These are phyloP conservation scores for Nasturtium officinale DNA, from an alignment of 345 rosid genomes.

Conservation along the genomic window DNA sequence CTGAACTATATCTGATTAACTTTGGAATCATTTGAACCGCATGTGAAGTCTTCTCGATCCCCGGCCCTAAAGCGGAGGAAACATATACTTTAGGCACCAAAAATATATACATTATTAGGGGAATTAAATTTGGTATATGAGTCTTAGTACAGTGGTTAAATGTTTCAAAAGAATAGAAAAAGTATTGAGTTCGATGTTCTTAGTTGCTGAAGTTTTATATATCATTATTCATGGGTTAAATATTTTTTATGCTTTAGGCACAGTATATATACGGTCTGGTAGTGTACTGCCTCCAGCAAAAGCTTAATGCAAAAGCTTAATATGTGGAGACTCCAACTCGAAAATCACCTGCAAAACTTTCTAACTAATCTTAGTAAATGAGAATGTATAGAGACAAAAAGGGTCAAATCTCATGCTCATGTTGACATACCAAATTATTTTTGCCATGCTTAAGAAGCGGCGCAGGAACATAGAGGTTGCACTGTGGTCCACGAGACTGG, in stretches of 20 bases:
- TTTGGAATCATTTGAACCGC: constrained; percentile 50
- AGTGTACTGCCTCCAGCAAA: constrained; percentile 52
- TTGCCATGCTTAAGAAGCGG: constrained; percentile 69
- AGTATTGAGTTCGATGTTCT: no score
- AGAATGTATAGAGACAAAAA: not conserved
- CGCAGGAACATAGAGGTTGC: constrained; percentile 80
- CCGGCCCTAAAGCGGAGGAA: no score
- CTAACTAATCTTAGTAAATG: constrained; percentile 3
- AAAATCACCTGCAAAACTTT: constrained; percentile 56
- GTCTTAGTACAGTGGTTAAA: no score
- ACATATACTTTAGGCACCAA: no score
- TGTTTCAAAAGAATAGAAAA: no score
- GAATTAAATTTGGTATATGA: no score
- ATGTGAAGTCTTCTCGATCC: constrained; percentile 58
- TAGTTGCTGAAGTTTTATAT: no score
- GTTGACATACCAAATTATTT: constrained; percentile 59
- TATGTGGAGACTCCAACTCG: constrained; percentile 66
- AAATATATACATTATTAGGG: no score
- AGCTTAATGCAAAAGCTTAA: constrained; percentile 46
- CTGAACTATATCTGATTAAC: constrained; percentile 38
- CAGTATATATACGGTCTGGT: no score
- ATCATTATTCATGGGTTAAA: no score
- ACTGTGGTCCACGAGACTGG: constrained; percentile 86
- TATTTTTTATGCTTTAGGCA: no score
- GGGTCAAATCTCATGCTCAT: not conserved